Evolutionary conservation across 345 rosid species (phyloP).

Genomic region (Anastatica hierochuntica): DNA sequence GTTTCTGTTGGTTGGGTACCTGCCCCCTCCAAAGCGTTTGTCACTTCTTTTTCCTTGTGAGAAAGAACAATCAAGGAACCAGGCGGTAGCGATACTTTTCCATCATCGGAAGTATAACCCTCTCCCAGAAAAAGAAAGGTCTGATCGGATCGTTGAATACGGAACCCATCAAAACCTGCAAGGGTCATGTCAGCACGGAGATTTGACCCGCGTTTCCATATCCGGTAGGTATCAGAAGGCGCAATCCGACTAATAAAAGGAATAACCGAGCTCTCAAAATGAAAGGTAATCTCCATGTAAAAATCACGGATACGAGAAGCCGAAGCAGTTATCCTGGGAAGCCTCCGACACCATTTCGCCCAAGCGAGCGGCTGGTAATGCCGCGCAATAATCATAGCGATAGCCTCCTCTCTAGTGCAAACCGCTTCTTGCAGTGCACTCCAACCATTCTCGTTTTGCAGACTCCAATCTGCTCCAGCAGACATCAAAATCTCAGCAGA

Average conservation of each 20-base stretch:
- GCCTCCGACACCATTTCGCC: constrained; percentile 98
- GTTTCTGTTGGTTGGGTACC: too few relatives aligned
- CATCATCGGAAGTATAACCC: constrained; percentile 81
- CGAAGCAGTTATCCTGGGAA: constrained; percentile 80
- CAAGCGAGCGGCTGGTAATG: constrained; percentile 98
- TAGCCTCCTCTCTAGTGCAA: constrained; percentile 89
- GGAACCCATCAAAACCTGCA: constrained; percentile 96
- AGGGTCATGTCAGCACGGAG: constrained; percentile 98
- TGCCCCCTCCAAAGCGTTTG: constrained; percentile 96
- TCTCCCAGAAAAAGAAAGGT: constrained; percentile 88
- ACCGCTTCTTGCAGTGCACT: constrained; percentile 98
- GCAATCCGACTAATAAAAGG: constrained; percentile 96
- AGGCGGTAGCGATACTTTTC: too few relatives aligned
- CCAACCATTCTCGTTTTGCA: constrained; percentile 99
- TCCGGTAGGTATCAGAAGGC: constrained; percentile 95
- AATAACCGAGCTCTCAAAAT: constrained; percentile 95
- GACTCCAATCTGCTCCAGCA: constrained; percentile 97
- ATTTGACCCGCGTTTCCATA: constrained; percentile 97
- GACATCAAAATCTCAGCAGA: constrained; percentile 88
- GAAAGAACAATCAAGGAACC: constrained; percentile 90
- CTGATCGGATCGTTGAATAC: constrained; percentile 88
- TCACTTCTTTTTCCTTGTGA: constrained; percentile 91
- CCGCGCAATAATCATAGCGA: constrained; percentile 81
- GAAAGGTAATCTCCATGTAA: constrained; percentile 96
- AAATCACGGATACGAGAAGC: constrained; percentile 91